Percentiles rank a stretch among this genome's conserved stretches.
phyloP scores from a whole-genome alignment of 768 basidiomycete species.

The Butyriboletus loyo region DNA sequence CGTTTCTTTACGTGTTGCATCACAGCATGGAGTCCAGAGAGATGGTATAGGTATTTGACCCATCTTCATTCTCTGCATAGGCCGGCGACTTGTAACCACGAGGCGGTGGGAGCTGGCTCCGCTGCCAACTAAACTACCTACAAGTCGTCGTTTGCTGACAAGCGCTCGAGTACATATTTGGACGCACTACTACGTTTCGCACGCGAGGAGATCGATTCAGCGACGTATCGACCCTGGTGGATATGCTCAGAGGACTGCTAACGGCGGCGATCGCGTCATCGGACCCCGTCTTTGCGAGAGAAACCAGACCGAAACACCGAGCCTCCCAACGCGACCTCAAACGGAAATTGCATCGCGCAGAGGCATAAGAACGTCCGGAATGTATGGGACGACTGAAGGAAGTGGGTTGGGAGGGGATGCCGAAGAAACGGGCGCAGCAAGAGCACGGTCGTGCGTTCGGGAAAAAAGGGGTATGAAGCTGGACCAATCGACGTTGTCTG shows the following conservation, averaged over 20 bases:
- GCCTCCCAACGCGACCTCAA: constrained; percentile 46
- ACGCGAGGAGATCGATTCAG: constrained; percentile 53
- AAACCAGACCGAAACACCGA: background rate
- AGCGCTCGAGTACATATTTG: constrained; percentile 54
- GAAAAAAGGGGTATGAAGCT: constrained; percentile 70
- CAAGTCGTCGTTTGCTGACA: constrained; percentile 84
- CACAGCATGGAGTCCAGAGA: too few relatives aligned
- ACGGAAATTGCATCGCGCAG: constrained; percentile 65
- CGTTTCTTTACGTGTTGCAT: constrained; percentile 38
- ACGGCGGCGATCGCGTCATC: constrained; percentile 38
- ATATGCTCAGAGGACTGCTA: too few relatives aligned
- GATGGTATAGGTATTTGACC: too few relatives aligned
- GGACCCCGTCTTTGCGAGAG: constrained; percentile 42
- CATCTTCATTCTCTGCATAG: too few relatives aligned
- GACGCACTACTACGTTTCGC: constrained; percentile 55
- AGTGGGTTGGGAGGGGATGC: constrained; percentile 77
- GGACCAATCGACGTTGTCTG: constrained; percentile 77
- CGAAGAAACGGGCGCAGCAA: constrained; percentile 72
- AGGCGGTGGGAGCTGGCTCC: too few relatives aligned
- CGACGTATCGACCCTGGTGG: constrained; percentile 32
- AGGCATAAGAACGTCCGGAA: constrained; percentile 67
- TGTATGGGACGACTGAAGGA: constrained; percentile 78
- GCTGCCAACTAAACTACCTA: constrained; percentile 75
- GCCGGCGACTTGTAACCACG: too few relatives aligned
- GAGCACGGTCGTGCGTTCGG: constrained; percentile 69